phyloP scores from a whole-genome alignment of 768 basidiomycete species.

The Lactarius akahatsu region DNA sequence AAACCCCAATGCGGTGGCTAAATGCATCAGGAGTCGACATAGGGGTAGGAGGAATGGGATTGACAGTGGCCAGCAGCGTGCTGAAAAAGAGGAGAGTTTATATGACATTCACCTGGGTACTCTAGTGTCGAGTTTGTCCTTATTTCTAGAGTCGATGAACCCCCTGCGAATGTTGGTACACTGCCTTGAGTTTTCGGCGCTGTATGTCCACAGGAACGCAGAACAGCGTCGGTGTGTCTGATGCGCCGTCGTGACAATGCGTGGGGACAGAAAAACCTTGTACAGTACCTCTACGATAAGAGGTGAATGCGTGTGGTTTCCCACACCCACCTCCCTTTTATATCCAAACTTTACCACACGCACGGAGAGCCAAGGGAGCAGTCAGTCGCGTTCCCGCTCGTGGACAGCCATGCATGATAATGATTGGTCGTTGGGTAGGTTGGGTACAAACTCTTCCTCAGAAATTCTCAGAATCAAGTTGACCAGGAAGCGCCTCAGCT shows the following conservation, averaged over 20 bases:
- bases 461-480: no score
- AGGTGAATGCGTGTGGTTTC: no score
- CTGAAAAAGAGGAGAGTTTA: neutral
- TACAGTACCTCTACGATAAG: neutral
- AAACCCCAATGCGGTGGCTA: constrained; percentile 31
- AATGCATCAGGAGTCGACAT: constrained; percentile 18
- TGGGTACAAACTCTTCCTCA: no score
- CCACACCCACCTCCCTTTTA: no score
- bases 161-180: no score
- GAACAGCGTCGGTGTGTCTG: neutral
- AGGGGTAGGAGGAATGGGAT: neutral
- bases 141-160: neutral
- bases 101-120: neutral
- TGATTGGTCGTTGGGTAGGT: no score
- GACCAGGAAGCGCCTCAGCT: no score
- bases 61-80: neutral
- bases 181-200: neutral
- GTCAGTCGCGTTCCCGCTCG: no score
- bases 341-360: no score
- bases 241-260: neutral
- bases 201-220: neutral
- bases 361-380: no score
- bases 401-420: no score
- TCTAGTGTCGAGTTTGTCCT: neutral
- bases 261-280: neutral